Evolutionary conservation across 2,329 filamentous ascomycete genomes (phyloP).

Genomic region (Byssochlamys sp.): DNA sequence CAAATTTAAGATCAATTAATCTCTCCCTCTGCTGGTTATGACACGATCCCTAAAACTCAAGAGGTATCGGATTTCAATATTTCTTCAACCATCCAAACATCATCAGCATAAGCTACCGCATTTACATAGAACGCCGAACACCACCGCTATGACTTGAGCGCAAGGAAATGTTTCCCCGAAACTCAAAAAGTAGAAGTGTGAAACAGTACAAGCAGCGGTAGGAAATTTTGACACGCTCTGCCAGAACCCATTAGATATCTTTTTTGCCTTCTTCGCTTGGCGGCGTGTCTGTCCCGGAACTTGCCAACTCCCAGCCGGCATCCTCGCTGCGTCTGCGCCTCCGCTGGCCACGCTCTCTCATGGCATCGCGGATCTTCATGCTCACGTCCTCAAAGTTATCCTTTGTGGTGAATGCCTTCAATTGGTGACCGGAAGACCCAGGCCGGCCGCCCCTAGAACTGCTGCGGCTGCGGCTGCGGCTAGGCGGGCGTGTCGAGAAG

Average conservation of each 20-base stretch:
- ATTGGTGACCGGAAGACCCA: slow-evolving; percentile 52
- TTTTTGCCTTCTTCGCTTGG: slow-evolving; percentile 28
- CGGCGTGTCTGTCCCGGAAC: slow-evolving; percentile 28
- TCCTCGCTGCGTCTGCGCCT: slow-evolving; percentile 44
- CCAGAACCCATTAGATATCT: slow-evolving; percentile 17
- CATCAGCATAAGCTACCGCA: background rate
- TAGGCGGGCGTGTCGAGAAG: slow-evolving; percentile 81
- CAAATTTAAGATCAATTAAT: background rate
- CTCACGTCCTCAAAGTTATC: slow-evolving; percentile 74
- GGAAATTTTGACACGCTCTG: background rate
- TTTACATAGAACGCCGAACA: slow-evolving; percentile 10
- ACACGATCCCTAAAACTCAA: background rate
- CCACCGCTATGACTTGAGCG: slow-evolving; percentile 8
- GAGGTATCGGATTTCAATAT: background rate
- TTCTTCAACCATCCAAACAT: background rate
- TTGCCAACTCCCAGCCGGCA: slow-evolving; percentile 31
- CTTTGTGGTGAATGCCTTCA: slow-evolving; percentile 61
- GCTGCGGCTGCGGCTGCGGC: slow-evolving; percentile 63
- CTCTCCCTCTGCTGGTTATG: background rate
- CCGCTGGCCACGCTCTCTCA: slow-evolving; percentile 64
- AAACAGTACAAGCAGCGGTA: slow-evolving; percentile 6
- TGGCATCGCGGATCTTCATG: slow-evolving; percentile 72
- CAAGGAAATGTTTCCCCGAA: slow-evolving; percentile 4
- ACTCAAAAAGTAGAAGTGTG: background rate
- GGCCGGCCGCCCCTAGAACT: slow-evolving; percentile 57